A percentile compares a stretch with the other conserved stretches of the same genome.
phyloP scores from a whole-genome alignment of 1,284 basidiomycete genomes.

The Cryptococcus deneoformans region DNA sequence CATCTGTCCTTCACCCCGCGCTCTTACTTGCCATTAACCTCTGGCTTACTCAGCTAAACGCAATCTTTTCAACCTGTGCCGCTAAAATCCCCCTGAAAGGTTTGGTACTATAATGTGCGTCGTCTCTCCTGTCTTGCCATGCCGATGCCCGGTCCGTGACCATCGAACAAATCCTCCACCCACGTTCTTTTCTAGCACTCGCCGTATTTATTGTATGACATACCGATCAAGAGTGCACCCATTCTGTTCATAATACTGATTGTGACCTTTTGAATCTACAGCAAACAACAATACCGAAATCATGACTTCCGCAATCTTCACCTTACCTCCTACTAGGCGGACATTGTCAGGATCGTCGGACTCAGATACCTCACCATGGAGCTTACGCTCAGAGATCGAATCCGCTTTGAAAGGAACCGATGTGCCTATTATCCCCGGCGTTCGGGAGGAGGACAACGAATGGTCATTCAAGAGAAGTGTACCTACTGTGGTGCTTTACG shows the following conservation, averaged over 20 bases:
- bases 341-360: not conserved
- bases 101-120: too few species aligned
- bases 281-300: not conserved
- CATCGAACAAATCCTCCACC: too few species aligned
- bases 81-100: too few species aligned
- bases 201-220: too few species aligned
- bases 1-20: too few species aligned
- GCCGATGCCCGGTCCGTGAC: too few species aligned
- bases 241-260: not conserved
- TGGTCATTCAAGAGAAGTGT: conserved; percentile 59
- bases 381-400: conserved; percentile 37
- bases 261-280: not conserved
- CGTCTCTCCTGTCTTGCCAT: too few species aligned
- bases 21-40: too few species aligned
- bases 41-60: too few species aligned
- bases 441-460: conserved; percentile 29
- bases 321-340: not conserved
- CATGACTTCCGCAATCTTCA: not conserved
- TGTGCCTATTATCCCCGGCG: conserved; percentile 33
- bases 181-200: too few species aligned
- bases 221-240: too few species aligned
- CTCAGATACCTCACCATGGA: not conserved
- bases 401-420: conserved; percentile 25
- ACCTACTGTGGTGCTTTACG: conserved; percentile 83
- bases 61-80: too few species aligned